Evolutionary conservation across 2,329 filamentous ascomycete species (phyloP), one percentile per base, ranked within the genome.

Genomic region (Aspergillus melleus): DNA sequence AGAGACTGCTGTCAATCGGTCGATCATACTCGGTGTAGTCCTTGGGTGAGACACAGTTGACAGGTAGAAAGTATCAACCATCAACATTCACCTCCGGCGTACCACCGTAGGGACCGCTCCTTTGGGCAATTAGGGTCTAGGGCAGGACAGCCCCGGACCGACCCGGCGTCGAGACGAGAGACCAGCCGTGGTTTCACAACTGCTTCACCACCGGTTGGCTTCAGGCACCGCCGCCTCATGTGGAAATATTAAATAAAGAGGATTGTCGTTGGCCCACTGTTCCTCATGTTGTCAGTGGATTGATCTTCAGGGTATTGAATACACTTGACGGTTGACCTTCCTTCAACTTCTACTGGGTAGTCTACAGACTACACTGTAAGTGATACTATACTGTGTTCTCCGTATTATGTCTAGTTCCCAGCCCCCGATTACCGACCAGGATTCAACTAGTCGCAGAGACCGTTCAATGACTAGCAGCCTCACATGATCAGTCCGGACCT

Each of bases 121-220:
- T 46, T 46, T 46, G 6, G 61, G 51, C 29, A 60, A 2, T n/a
- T 70, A 70, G 67, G 69, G 68, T 56, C 65, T 72, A 70, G 68
- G 69, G 69, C 56, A 62, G 24, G 11, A 11, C 11, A n/a, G 39
- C 32, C 12, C 44, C 51, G 55, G 59, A 42, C 55, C 58, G 58
- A 22, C 30, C 58, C 58, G 58, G 30, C 47, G 29, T 26, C 32
- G 19, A 20, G 22, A 32, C 30, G 9, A 12, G 10, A 32, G 30
- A 1, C 9, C 30, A 55, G 44, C 63, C 51, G 30, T 60, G 57
- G 64, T 65, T 64, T 66, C 64, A 62, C 59, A 58, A 58, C 62
- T 62, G 54, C 58, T 57, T 58, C 63, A 62, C 64, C 63, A 60
- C 61, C 14, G 52, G 58, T 49, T 55, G 53, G 44, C 30, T 39